Evolutionary conservation across 2,329 filamentous ascomycete genomes (phyloP).

Genomic region (Dactylellina leptospora): DNA sequence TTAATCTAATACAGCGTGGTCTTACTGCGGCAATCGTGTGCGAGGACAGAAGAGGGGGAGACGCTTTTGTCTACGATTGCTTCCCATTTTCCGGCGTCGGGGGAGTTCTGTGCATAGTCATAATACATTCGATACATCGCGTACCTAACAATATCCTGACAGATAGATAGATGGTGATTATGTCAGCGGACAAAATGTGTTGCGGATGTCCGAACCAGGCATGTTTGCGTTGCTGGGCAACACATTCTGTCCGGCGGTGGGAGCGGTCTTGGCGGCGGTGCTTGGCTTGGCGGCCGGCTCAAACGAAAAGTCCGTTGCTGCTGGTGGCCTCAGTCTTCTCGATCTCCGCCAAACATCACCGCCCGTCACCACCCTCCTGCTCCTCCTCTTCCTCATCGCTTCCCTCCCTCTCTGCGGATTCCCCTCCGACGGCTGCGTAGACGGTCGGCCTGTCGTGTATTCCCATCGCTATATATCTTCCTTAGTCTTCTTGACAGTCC

Average conservation of each 20-base stretch:
- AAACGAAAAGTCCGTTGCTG: slow-evolving; percentile 31
- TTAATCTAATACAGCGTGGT: too few species aligned
- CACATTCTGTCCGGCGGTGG: slow-evolving; percentile 30
- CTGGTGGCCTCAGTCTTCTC: slow-evolving; percentile 31
- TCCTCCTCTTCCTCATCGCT: slow-evolving; percentile 1
- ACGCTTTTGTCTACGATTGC: too few species aligned
- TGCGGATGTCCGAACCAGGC: slow-evolving; percentile 1
- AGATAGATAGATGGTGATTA: too few species aligned
- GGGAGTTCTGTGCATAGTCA: slow-evolving; percentile 33
- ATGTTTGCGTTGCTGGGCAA: slow-evolving; percentile 21
- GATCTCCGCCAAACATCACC: slow-evolving; percentile 38
- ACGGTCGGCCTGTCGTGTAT: not conserved
- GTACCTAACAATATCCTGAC: too few species aligned
- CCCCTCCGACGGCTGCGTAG: slow-evolving; percentile 3
- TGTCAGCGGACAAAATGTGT: not conserved
- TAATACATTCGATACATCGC: too few species aligned
- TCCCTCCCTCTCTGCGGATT: not conserved
- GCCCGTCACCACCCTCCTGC: slow-evolving; percentile 20
- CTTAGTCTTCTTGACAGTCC: slow-evolving; percentile 2
- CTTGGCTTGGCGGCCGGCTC: slow-evolving; percentile 26
- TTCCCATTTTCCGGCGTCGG: slow-evolving; percentile 52
- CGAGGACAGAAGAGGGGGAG: too few species aligned
- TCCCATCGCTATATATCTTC: slow-evolving; percentile 2
- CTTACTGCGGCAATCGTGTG: too few species aligned
- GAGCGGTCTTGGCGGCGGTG: slow-evolving; percentile 7